Evolutionary conservation across 1,139 yeast genomes (phyloP).

Genomic region (Ogataea hybrid): DNA sequence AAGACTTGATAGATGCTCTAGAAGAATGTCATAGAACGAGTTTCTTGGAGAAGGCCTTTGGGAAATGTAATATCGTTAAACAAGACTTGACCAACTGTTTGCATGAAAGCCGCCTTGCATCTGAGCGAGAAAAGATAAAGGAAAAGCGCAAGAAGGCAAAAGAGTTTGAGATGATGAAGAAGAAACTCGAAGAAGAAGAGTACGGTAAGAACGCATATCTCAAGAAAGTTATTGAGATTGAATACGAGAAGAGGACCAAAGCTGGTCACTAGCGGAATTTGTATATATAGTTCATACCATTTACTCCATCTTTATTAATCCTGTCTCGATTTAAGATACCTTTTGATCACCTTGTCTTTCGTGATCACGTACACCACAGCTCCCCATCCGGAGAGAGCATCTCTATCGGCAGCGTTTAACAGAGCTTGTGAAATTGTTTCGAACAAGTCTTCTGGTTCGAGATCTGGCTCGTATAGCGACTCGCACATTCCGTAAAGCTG

Average conservation of each 20-base stretch:
- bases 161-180: slow-evolving; percentile 53
- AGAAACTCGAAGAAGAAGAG: slow-evolving; percentile 67
- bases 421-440: slow-evolving; percentile 95
- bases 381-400: slow-evolving; percentile 98
- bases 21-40: slow-evolving; percentile 85
- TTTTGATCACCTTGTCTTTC: slow-evolving; percentile 85
- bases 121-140: slow-evolving; percentile 61
- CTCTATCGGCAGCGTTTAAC: slow-evolving; percentile 94
- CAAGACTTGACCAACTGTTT: slow-evolving; percentile 77
- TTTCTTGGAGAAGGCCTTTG: slow-evolving; percentile 71
- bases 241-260: slow-evolving; percentile 26
- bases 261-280: not conserved
- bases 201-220: slow-evolving; percentile 77
- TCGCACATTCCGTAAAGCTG: slow-evolving; percentile 99
- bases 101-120: slow-evolving; percentile 70
- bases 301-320: slow-evolving; percentile 6
- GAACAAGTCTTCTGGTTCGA: slow-evolving; percentile 93
- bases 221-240: slow-evolving; percentile 59
- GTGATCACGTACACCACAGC: slow-evolving; percentile 92
- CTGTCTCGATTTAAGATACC: slow-evolving; percentile 68
- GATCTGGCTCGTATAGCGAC: slow-evolving; percentile 87
- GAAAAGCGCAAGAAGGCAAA: slow-evolving; percentile 57
- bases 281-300: slow-evolving; percentile 5
- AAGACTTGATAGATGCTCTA: slow-evolving; percentile 78
- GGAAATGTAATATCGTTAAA: slow-evolving; percentile 82